Evolutionary conservation across 2,329 filamentous ascomycete genomes (phyloP), one percentile per base, ranked within the genome.

Genomic region (Calcarisporium arbuscula): DNA sequence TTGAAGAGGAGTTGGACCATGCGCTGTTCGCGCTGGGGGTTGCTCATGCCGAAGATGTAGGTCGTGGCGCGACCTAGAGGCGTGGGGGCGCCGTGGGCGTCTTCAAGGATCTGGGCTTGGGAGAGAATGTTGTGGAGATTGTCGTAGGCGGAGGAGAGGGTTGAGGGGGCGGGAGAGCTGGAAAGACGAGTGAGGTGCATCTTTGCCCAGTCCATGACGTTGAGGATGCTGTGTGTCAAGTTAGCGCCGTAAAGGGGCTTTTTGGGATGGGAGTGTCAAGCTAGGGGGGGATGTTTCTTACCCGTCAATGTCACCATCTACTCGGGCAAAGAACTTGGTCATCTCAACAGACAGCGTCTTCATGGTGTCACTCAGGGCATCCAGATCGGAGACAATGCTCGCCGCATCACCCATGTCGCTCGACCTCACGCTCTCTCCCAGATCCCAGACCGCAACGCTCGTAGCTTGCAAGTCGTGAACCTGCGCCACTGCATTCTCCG

Each of bases 151-250:
- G 78, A 77, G 14, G 81, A 76, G 16, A 94, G 63, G 3, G 55
- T 55, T 5, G 57, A 61, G 21, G 78, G 72, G 1, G 74, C 71
- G 6, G 79, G 76, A 15, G 73, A 64, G 16, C 69, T 68, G 41
- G 78, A 74, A 37, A 92, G 65, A 29, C 80, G 79, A 40, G 79
- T 70, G 11, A 96, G 75, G 57, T 95, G 88, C 45, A 88, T 80
- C 52, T 83, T 83, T 11, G 87, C 85, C 90, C 90, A 95, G 54
- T 95, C 87, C 88, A 96, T 95, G 33, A 94, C 87, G 41, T 92
- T 82, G 22, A 96, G 72, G 46, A 95, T 94, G 40, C 83, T 82
- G 50, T 23, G 34, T 20, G 22, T 32, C 55, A 32, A 53, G 49
- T 38, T 41, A 31, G 32, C 40, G 34, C 21, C n/a, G n/a, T n/a